These are phyloP conservation scores for Tetrapyrgos nigripes DNA, from an alignment of 1,284 basidiomycete genomes.

Conservation along the genomic window DNA sequence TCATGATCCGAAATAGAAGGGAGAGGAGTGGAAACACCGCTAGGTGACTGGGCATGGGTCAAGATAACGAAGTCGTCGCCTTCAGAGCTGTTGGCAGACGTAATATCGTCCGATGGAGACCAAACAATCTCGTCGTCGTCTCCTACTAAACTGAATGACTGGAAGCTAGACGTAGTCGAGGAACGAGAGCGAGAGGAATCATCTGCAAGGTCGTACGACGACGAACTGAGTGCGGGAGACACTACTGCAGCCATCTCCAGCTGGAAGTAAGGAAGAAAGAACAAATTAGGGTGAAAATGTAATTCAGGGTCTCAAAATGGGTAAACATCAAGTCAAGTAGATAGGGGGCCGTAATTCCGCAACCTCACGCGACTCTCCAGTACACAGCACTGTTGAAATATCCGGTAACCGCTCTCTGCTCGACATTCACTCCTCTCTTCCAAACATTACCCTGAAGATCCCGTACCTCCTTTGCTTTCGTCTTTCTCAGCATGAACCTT, in stretches of 20 bases:
- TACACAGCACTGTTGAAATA: conserved; percentile 74
- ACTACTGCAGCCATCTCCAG: conserved; percentile 9
- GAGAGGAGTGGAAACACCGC: conserved; percentile 1
- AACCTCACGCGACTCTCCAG: conserved; percentile 63
- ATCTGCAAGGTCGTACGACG: conserved; percentile 14
- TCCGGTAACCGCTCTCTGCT: conserved; percentile 72
- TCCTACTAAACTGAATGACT: conserved; percentile 19
- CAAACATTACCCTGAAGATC: conserved; percentile 74
- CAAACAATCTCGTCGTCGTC: conserved; percentile 66
- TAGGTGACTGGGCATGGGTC: conserved; percentile 33
- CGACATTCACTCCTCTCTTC: conserved; percentile 69
- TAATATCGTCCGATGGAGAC: conserved; percentile 32
- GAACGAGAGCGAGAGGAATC: conserved; percentile 23
- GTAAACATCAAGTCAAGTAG: neutral
- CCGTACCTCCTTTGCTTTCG: conserved; percentile 61
- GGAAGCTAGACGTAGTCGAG: conserved; percentile 22
- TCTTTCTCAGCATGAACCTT: conserved; percentile 61
- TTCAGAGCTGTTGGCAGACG: conserved; percentile 22
- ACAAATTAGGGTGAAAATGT: neutral
- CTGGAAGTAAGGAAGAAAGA: neutral
- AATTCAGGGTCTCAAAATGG: conserved; percentile 3
- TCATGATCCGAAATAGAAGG: neutral
- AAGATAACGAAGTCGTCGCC: conserved; percentile 54
- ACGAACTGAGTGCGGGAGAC: conserved; percentile 12
- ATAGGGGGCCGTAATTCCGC: neutral